Percentiles rank a stretch among this genome's conserved stretches.
Evolutionary conservation across 2,329 filamentous ascomycete genomes (phyloP).

Genomic region (Hypoxylon sp.): DNA sequence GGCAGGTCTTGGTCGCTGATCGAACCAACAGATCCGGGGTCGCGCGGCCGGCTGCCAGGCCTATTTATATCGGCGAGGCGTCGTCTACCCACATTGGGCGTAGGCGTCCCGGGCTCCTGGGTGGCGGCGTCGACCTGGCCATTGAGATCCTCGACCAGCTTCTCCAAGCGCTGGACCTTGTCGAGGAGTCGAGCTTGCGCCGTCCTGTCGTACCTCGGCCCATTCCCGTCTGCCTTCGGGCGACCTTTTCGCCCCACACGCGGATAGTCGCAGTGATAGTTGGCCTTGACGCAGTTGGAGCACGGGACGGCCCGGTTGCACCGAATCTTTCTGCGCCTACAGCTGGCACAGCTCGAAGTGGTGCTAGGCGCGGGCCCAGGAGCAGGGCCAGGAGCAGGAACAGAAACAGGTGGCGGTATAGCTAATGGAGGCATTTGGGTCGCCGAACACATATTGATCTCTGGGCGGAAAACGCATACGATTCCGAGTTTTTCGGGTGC

Average conservation of each 20-base stretch:
- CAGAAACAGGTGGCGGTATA: too few species aligned
- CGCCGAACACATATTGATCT: background rate
- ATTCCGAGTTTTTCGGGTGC: background rate
- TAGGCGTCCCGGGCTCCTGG: background rate
- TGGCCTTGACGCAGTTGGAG: background rate
- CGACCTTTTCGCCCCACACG: background rate
- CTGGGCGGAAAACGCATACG: background rate
- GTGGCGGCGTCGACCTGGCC: background rate
- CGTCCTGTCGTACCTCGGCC: background rate
- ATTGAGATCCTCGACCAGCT: background rate
- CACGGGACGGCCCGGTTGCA: background rate
- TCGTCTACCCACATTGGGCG: background rate
- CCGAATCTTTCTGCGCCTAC: background rate
- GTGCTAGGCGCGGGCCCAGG: background rate
- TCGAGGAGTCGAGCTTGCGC: background rate
- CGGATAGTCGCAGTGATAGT: background rate
- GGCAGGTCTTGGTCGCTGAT: background rate
- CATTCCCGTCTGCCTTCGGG: background rate
- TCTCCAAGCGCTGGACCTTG: background rate
- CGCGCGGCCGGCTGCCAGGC: too few species aligned
- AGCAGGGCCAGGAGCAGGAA: too few species aligned
- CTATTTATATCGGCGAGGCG: background rate
- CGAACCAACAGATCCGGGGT: too few species aligned
- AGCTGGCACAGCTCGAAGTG: background rate
- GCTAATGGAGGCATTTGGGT: background rate